These are phyloP conservation scores for Spathaspora gorwiae DNA, from an alignment of 805 yeast genomes.

Conservation along the genomic window DNA sequence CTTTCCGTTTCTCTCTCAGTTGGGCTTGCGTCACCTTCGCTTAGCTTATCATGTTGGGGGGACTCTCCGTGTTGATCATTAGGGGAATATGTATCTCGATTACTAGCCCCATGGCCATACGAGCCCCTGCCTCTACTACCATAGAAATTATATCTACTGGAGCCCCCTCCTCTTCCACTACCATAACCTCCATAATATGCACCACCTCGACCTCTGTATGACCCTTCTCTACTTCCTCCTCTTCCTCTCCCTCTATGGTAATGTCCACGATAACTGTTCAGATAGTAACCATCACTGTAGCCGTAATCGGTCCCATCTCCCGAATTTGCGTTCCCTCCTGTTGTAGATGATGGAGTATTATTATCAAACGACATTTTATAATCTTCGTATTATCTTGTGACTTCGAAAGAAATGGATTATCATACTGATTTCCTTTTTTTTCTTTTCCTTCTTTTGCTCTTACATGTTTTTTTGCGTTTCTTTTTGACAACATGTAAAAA, in stretches of 20 bases:
- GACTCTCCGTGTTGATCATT: constrained; percentile 6
- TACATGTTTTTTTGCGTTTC: too few species aligned
- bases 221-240: constrained; percentile 15
- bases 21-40: constrained; percentile 1
- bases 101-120: constrained; percentile 5
- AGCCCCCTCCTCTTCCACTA: constrained; percentile 1
- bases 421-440: too few species aligned
- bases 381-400: too few species aligned
- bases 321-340: neutral
- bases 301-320: constrained; percentile 6
- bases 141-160: neutral
- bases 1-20: neutral
- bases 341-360: neutral
- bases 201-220: constrained; percentile 15
- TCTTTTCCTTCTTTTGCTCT: too few species aligned
- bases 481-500: too few species aligned
- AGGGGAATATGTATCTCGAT: constrained; percentile 7
- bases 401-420: too few species aligned
- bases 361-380: neutral
- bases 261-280: constrained; percentile 3
- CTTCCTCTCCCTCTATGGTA: constrained; percentile 13
- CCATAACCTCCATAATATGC: constrained; percentile 2
- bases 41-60: neutral
- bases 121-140: constrained; percentile 7
- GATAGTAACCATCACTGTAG: constrained; percentile 3